These are phyloP conservation scores for Trichoderma hamatum DNA, from an alignment of 2,329 filamentous ascomycete species.

Conservation along the genomic window DNA sequence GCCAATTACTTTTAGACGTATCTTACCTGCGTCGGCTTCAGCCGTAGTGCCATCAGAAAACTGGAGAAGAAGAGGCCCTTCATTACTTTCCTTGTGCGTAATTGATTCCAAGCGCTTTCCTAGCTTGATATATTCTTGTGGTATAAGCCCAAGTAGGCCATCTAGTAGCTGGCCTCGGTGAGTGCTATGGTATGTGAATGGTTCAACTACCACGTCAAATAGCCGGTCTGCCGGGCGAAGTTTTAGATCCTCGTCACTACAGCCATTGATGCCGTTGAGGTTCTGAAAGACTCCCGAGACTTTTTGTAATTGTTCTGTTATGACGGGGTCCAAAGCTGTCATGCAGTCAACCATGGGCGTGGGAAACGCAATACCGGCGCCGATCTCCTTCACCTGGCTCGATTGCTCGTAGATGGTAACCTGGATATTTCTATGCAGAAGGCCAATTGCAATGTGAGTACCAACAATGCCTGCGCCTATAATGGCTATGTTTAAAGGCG, in stretches of 20 bases:
- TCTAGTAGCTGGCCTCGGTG: slow-evolving; percentile 41
- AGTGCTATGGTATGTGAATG: background rate
- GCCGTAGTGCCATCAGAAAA: slow-evolving; percentile 47
- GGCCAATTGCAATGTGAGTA: slow-evolving; percentile 51
- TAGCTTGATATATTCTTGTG: slow-evolving; percentile 38
- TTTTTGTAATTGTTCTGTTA: background rate
- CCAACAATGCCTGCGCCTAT: slow-evolving; percentile 57
- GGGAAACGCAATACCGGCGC: slow-evolving; percentile 55
- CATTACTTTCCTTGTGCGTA: slow-evolving; percentile 31
- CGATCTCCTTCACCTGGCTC: slow-evolving; percentile 48
- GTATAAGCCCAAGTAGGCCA: slow-evolving; percentile 45
- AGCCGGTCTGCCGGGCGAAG: background rate
- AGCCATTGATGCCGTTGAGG: background rate
- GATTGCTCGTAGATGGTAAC: slow-evolving; percentile 54
- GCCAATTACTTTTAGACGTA: background rate
- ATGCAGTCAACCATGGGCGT: slow-evolving; percentile 41
- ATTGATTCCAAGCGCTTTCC: slow-evolving; percentile 42
- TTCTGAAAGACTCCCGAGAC: background rate
- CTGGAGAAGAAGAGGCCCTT: slow-evolving; percentile 35
- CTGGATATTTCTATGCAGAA: slow-evolving; percentile 47
- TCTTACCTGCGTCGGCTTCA: slow-evolving; percentile 33
- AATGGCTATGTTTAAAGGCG: slow-evolving; percentile 46
- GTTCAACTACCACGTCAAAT: background rate
- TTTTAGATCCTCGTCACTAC: slow-evolving; percentile 3
- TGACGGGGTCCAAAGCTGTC: background rate